Conservation (phyloP, 1,284 basidiomycete genomes). For the Mycosarcoma mackinlayi region DNA sequence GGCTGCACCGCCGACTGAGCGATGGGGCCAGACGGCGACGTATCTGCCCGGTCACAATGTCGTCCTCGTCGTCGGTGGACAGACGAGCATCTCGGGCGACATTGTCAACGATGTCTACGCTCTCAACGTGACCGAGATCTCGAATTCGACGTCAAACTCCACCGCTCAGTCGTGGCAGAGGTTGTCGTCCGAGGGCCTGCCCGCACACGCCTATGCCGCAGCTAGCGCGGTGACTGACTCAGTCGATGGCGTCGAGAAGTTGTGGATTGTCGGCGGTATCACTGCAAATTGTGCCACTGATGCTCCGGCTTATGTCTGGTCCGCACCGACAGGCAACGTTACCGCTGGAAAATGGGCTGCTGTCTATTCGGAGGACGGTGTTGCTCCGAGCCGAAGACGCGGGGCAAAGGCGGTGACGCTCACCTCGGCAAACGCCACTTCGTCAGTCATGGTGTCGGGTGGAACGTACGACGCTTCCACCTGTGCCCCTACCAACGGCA, state of each 20-base stretch:
- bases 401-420: constrained; percentile 37
- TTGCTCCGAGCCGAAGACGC: constrained; percentile 7
- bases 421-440: constrained; percentile 7
- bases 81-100: constrained; percentile 42
- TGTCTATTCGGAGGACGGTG: constrained; percentile 20
- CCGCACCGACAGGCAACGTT: constrained; percentile 29
- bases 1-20: constrained; percentile 11
- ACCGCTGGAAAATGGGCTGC: constrained; percentile 26
- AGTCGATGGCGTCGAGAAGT: constrained; percentile 17
- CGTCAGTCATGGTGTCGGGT: constrained; percentile 33
- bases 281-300: constrained; percentile 54
- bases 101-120: constrained; percentile 57
- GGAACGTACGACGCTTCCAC: constrained; percentile 25
- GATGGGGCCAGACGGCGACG: constrained; percentile 45
- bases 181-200: constrained; percentile 32
- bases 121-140: constrained; percentile 48
- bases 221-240: constrained; percentile 20
- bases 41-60: constrained; percentile 34
- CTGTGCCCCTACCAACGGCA: constrained; percentile 20
- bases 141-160: constrained; percentile 33
- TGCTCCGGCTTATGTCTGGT: constrained; percentile 44
- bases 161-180: constrained; percentile 17
- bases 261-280: constrained; percentile 63
- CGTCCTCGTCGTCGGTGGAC: constrained; percentile 62
- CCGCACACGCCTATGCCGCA: constrained; percentile 55